Conservation (phyloP, 495 filamentous ascomycete genomes). For the Jackrogersella minutella region DNA sequence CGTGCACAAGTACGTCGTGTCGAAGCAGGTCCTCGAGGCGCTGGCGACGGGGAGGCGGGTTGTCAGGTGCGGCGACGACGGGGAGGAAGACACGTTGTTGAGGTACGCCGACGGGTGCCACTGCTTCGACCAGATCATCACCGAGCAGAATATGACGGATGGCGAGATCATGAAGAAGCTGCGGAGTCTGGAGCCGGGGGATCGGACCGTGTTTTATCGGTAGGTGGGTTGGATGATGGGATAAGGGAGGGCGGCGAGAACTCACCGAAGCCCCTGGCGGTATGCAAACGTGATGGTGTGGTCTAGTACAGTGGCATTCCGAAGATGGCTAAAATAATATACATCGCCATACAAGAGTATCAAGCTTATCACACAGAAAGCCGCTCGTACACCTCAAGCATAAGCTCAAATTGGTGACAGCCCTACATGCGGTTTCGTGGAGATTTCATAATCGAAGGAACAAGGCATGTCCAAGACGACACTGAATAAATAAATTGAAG, state of each 20-base stretch:
- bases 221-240: constrained; percentile 23
- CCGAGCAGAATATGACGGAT: constrained; percentile 71
- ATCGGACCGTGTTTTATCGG: constrained; percentile 60
- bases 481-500: neutral
- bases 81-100: constrained; percentile 52
- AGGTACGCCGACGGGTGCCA: constrained; percentile 83
- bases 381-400: too few species aligned
- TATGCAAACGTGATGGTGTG: too few species aligned
- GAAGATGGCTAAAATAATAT: too few species aligned
- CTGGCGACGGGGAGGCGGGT: constrained; percentile 51
- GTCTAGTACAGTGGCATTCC: too few species aligned
- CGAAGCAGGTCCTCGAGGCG: constrained; percentile 59
- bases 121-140: constrained; percentile 90
- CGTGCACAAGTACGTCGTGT: constrained; percentile 87
- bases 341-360: too few species aligned
- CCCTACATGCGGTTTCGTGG: too few species aligned
- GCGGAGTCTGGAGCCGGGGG: constrained; percentile 53
- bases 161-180: constrained; percentile 62
- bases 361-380: too few species aligned
- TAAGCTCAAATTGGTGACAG: too few species aligned
- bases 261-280: too few species aligned
- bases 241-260: neutral
- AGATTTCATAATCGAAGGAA: too few species aligned
- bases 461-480: neutral
- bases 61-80: constrained; percentile 10